Evolutionary conservation across 2,329 filamentous ascomycete genomes (phyloP).

Genomic region (Thelonectria discophora): DNA sequence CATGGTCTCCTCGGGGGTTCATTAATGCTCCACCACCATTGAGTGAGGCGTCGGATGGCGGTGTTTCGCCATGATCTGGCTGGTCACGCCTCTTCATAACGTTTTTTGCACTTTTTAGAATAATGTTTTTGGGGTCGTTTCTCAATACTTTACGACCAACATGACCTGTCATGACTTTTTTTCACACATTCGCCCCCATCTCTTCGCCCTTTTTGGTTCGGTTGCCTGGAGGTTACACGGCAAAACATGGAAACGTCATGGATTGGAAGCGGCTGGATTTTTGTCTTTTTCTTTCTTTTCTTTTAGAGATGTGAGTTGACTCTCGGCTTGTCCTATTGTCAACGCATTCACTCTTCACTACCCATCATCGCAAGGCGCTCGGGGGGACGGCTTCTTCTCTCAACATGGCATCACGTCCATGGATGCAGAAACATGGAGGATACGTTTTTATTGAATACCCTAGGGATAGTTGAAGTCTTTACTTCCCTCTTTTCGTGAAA

Average conservation of each 20-base stretch:
- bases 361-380: slow-evolving; percentile 3
- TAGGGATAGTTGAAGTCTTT: slow-evolving; percentile 9
- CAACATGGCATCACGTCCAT: slow-evolving; percentile 10
- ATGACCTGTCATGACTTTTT: not conserved
- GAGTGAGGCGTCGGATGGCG: not conserved
- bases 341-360: not conserved
- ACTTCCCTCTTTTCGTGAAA: not conserved
- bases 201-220: not conserved
- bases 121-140: not conserved
- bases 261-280: not conserved
- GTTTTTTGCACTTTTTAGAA: not conserved
- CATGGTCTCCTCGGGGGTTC: not conserved
- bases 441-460: slow-evolving; percentile 21
- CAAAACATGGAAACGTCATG: not conserved
- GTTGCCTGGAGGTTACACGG: not conserved
- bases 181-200: not conserved
- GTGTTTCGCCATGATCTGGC: not conserved
- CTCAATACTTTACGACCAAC: not conserved
- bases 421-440: slow-evolving; percentile 18
- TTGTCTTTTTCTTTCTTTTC: not conserved
- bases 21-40: not conserved
- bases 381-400: not conserved
- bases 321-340: not conserved
- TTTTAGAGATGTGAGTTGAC: not conserved
- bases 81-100: not conserved